Percentiles rank a stretch among this genome's conserved stretches.
Conservation (phyloP, 108 stramenopile species). For the Tribonema minus region DNA sequence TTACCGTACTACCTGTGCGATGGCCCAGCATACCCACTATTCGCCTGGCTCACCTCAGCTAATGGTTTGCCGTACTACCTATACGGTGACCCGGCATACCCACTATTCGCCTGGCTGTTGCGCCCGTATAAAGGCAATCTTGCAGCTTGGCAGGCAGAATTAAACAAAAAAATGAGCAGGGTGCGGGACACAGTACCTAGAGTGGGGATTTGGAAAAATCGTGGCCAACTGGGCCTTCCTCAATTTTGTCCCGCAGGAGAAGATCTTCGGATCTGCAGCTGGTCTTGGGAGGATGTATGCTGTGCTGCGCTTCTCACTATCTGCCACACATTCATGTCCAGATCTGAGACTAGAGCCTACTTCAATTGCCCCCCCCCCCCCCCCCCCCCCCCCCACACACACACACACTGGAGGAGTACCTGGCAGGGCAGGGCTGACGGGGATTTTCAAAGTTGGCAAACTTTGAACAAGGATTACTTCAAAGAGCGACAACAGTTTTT, state of each 20-base stretch:
- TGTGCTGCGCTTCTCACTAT: neutral
- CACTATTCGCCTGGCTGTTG: neutral
- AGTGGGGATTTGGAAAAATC: neutral
- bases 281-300: neutral
- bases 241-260: neutral
- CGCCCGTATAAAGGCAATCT: neutral
- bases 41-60: neutral
- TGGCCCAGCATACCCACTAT: neutral
- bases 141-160: neutral
- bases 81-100: conserved; percentile 1
- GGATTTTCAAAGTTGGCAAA: no score
- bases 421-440: no score
- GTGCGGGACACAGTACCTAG: neutral
- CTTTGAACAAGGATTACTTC: no score
- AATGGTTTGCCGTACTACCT: neutral
- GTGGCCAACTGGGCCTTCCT: neutral
- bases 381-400: no score
- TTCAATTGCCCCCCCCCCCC: no score
- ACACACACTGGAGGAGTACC: no score
- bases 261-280: neutral
- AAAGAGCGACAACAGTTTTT: no score
- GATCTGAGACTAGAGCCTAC: no score
- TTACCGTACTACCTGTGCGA: neutral
- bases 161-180: neutral
- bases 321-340: neutral